A percentile compares a stretch with the other conserved stretches of the same genome.
These are phyloP conservation scores for Daldinia eschscholtzii DNA, from an alignment of 2,329 filamentous ascomycete genomes.

Conservation along the genomic window DNA sequence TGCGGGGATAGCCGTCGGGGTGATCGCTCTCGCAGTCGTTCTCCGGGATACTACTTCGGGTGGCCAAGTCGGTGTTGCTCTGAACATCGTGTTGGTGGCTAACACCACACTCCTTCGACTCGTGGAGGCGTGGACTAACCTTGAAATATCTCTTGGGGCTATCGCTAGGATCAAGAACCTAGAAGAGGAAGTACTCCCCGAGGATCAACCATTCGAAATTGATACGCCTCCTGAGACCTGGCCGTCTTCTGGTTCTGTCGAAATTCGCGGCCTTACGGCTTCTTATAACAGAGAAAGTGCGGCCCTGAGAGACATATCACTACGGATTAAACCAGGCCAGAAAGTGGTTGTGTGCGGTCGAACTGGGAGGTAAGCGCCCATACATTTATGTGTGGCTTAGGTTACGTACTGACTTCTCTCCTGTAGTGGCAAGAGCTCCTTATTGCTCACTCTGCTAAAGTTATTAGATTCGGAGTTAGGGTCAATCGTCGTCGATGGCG, in stretches of 20 bases:
- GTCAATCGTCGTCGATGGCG: slow-evolving; percentile 48
- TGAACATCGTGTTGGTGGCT: slow-evolving; percentile 54
- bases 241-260: slow-evolving; percentile 49
- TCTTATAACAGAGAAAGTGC: slow-evolving; percentile 47
- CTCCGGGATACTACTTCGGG: slow-evolving; percentile 45
- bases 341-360: slow-evolving; percentile 66
- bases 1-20: slow-evolving; percentile 59
- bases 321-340: slow-evolving; percentile 57
- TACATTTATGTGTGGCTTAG: background rate
- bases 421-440: slow-evolving; percentile 56
- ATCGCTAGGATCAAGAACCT: slow-evolving; percentile 52
- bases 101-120: slow-evolving; percentile 54
- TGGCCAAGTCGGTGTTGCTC: slow-evolving; percentile 53
- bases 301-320: slow-evolving; percentile 47
- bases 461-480: slow-evolving; percentile 49
- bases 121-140: slow-evolving; percentile 52
- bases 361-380: slow-evolving; percentile 59
- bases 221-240: slow-evolving; percentile 41
- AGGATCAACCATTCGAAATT: slow-evolving; percentile 26
- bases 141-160: slow-evolving; percentile 55
- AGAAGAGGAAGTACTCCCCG: slow-evolving; percentile 45
- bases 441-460: slow-evolving; percentile 41
- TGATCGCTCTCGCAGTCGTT: slow-evolving; percentile 48
- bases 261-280: slow-evolving; percentile 49
- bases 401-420: slow-evolving; percentile 7